Percentiles rank a stretch among this genome's conserved stretches.
These are phyloP conservation scores for Pseudopithomyces maydicus DNA, from an alignment of 2,329 filamentous ascomycete genomes.

Conservation along the genomic window DNA sequence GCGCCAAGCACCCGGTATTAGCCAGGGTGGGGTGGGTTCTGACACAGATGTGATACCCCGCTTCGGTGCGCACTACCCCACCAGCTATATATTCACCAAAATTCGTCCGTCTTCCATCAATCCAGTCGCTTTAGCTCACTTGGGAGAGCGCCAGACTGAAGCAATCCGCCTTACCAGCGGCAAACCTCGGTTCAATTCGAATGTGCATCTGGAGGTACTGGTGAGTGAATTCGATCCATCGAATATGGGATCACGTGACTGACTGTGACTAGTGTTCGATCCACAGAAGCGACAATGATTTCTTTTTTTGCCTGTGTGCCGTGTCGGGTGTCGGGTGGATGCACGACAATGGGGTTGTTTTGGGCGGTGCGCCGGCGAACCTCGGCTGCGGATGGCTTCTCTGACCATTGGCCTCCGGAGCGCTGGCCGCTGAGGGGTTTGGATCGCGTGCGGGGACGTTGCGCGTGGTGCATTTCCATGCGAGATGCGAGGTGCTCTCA, in stretches of 20 bases:
- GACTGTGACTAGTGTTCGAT: constrained; percentile 7
- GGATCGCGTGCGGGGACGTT: neutral
- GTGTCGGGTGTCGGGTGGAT: no score
- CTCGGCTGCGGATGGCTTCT: neutral
- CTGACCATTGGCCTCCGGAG: neutral
- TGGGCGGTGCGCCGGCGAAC: no score
- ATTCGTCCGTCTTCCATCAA: neutral
- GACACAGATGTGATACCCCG: no score
- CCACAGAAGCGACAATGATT: constrained; percentile 15
- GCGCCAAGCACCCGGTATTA: no score
- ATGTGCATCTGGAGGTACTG: constrained; percentile 13
- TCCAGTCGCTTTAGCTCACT: constrained; percentile 16
- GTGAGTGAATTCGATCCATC: neutral
- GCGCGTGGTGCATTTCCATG: no score
- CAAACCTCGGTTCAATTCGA: constrained; percentile 12
- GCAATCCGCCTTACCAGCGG: constrained; percentile 9
- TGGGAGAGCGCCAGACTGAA: constrained; percentile 18
- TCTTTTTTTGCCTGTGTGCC: neutral
- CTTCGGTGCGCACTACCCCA: neutral
- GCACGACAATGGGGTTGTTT: no score
- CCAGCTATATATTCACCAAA: no score
- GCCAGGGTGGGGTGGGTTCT: no score
- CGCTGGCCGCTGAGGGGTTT: neutral
- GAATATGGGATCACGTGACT: no score
- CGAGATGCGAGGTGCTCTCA: neutral